Percentiles rank a stretch among this genome's conserved stretches.
Conservation (phyloP, 2,329 filamentous ascomycete genomes). For the Waltergamsia citrina region DNA sequence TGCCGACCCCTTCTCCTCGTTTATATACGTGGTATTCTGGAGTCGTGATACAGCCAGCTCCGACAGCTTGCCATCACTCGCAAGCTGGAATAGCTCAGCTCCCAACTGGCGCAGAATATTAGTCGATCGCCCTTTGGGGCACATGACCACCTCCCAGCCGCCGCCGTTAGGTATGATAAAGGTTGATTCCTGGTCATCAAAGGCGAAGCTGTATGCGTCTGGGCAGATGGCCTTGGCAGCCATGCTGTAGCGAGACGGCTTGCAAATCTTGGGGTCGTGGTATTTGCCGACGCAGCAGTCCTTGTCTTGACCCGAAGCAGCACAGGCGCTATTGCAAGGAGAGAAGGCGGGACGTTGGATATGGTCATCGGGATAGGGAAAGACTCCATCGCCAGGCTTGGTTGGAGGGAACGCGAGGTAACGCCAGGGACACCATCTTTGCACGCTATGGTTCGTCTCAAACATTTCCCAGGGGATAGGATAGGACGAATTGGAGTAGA, state of each 20-base stretch:
- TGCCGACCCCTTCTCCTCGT: constrained; percentile 16
- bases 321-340: constrained; percentile 70
- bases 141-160: constrained; percentile 72
- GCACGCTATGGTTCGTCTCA: constrained; percentile 46
- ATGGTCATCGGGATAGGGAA: constrained; percentile 70
- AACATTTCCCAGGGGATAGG: constrained; percentile 58
- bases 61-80: constrained; percentile 28
- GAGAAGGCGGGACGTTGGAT: constrained; percentile 63
- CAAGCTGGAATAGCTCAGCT: constrained; percentile 37
- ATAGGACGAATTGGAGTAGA: constrained; percentile 55
- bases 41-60: constrained; percentile 18
- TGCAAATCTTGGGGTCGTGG: constrained; percentile 53
- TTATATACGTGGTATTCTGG: constrained; percentile 23
- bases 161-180: constrained; percentile 58
- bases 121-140: constrained; percentile 53
- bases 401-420: constrained; percentile 58
- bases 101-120: constrained; percentile 46
- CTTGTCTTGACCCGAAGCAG: constrained; percentile 52
- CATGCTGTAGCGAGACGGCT: constrained; percentile 57
- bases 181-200: constrained; percentile 48
- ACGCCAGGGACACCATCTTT: constrained; percentile 73
- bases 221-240: constrained; percentile 69
- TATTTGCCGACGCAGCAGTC: constrained; percentile 72
- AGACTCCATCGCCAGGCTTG: constrained; percentile 66
- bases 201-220: constrained; percentile 74